These are phyloP conservation scores for Cutaneotrichosporon sp. DNA, from an alignment of 1,284 basidiomycete species.

Conservation along the genomic window DNA sequence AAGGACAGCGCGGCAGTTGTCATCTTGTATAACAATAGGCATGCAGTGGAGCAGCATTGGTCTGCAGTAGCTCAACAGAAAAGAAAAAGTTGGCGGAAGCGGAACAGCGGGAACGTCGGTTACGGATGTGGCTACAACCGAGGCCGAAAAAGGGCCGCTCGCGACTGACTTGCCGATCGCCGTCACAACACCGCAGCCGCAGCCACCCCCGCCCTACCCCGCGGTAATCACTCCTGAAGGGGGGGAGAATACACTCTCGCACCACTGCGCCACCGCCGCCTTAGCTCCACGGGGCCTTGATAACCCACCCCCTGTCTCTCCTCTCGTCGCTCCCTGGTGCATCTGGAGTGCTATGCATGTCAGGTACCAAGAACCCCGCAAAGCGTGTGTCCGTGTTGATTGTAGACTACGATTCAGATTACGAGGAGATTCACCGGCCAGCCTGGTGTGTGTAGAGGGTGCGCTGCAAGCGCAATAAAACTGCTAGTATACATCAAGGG, in stretches of 20 bases:
- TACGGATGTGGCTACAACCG: background rate
- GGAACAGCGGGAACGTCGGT: background rate
- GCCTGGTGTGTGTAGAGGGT: background rate
- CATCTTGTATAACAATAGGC: constrained; percentile 10
- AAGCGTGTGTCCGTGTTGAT: no score
- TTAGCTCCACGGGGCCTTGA: no score
- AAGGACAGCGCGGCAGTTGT: constrained; percentile 6
- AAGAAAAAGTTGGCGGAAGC: background rate
- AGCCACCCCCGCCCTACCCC: no score
- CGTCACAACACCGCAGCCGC: no score
- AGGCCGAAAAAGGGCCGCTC: background rate
- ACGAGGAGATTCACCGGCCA: background rate
- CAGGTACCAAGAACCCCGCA: background rate
- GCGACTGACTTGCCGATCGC: no score
- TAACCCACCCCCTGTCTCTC: no score
- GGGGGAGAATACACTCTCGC: no score
- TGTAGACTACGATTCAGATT: background rate
- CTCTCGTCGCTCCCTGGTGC: no score
- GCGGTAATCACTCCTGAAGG: no score
- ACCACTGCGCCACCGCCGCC: background rate
- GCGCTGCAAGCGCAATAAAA: background rate
- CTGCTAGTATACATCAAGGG: background rate
- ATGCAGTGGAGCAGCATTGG: constrained; percentile 9
- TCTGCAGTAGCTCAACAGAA: constrained; percentile 4
- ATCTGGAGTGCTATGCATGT: background rate